Evolutionary conservation across 2,329 filamentous ascomycete genomes (phyloP).

Genomic region (Alternaria panax): DNA sequence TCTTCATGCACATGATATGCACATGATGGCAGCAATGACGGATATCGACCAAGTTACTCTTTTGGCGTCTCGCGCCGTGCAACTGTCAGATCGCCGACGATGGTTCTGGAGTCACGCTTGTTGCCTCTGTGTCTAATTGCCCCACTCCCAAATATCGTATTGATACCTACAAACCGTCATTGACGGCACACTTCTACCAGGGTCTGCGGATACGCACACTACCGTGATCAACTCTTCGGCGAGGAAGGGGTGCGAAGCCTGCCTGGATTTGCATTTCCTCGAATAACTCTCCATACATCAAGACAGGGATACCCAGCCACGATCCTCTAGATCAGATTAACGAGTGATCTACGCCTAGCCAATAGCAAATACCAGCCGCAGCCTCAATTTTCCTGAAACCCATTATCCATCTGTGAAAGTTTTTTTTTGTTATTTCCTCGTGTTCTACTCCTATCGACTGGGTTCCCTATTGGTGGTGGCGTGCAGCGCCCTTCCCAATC

Average conservation of each 20-base stretch:
- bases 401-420: slow-evolving; percentile 26
- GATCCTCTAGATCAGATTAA: slow-evolving; percentile 48
- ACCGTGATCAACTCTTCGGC: slow-evolving; percentile 1
- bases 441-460: slow-evolving; percentile 23
- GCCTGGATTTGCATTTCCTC: slow-evolving; percentile 15
- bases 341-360: slow-evolving; percentile 41
- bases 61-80: slow-evolving; percentile 25
- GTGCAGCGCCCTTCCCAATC: slow-evolving; percentile 19
- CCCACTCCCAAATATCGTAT: slow-evolving; percentile 24
- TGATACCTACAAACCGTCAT: slow-evolving; percentile 20
- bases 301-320: slow-evolving; percentile 34
- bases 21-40: slow-evolving; percentile 40
- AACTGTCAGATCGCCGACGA: slow-evolving; percentile 41
- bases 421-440: slow-evolving; percentile 25
- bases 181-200: slow-evolving; percentile 19
- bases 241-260: slow-evolving; percentile 4
- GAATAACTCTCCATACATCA: slow-evolving; percentile 6
- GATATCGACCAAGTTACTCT: slow-evolving; percentile 22
- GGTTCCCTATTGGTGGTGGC: slow-evolving; percentile 22
- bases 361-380: slow-evolving; percentile 31
- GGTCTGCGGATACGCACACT: slow-evolving; percentile 25
- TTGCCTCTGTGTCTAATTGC: slow-evolving; percentile 18
- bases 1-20: slow-evolving; percentile 22
- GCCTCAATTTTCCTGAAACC: slow-evolving; percentile 34
- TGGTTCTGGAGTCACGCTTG: slow-evolving; percentile 28